Evolutionary conservation across 257 asterid species (phyloP), one percentile per base, ranked within the genome.

Genomic region (Ligustrum vulgare): DNA sequence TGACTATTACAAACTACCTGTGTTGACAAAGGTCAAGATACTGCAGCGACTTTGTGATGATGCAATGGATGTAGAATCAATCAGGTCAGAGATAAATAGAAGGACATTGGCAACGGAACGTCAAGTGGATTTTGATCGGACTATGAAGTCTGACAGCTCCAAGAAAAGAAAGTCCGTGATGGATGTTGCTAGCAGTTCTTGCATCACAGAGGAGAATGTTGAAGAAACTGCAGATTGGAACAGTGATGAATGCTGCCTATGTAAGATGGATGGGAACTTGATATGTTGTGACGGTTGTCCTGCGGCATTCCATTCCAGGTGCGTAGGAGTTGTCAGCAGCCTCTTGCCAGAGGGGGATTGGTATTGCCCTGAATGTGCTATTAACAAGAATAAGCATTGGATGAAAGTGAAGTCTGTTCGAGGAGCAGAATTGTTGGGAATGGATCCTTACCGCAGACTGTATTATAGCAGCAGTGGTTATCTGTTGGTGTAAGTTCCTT

Each of bases 201-300:
- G 94, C 85, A 71, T 89, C 78, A 81, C 94, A 0, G 89, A 86
- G 86, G 96, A 84, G 70, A 89, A 82, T 78, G 83, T 76, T 25
- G 87, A 81, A 72, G 94, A 86, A 69, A 45, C 81, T 62, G 82
- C 87, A 32, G 99, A 95, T 75, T 72, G 90, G 89, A 95, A 95
- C 78, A 87, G 86, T 80, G 99, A 95, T 82, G 99, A 95, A 81
- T 95, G 99, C 82, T 82, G 86, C 86, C 96, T 95, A 23, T 95
- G 99, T 86, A 93, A 88, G 86, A 91, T 90, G 97, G 99, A 95
- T 25, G 99, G 99, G 56, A 89, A 69, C 83, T 87, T 95, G 74
- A 90, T 95, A 84, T 95, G 99, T 86, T 95, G 99, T 76, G 99
- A 95, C 75, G 98, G 99, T 70, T 95, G 99, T 83, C 99, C 99